These are phyloP conservation scores for Aspergillus haitiensis DNA, from an alignment of 495 filamentous ascomycete species.

Conservation along the genomic window DNA sequence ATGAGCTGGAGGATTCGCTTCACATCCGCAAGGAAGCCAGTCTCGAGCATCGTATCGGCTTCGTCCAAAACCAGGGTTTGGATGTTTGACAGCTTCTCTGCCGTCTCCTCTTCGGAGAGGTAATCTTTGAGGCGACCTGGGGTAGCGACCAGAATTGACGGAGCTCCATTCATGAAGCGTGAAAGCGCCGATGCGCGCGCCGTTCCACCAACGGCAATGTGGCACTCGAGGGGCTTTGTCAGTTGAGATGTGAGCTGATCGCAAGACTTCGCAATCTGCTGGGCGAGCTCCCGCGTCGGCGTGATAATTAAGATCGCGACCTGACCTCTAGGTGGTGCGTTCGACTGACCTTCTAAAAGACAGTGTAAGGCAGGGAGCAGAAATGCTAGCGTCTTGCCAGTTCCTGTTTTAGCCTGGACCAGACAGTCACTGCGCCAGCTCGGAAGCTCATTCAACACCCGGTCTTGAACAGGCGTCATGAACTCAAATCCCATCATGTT, in stretches of 20 bases:
- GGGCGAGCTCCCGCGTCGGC: constrained; percentile 64
- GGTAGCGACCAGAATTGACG: constrained; percentile 60
- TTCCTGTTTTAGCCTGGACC: constrained; percentile 84
- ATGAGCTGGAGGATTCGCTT: constrained; percentile 58
- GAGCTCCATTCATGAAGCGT: constrained; percentile 50
- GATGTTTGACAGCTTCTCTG: constrained; percentile 47
- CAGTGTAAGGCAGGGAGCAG: constrained; percentile 72
- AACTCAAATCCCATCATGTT: constrained; percentile 44
- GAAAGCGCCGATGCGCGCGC: constrained; percentile 44
- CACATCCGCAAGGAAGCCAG: constrained; percentile 58
- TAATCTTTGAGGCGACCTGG: constrained; percentile 66
- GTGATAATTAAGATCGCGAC: constrained; percentile 64
- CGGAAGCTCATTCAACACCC: constrained; percentile 53
- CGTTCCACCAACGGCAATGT: constrained; percentile 56
- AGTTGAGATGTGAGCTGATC: constrained; percentile 50
- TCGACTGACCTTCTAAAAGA: constrained; percentile 43
- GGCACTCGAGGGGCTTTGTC: constrained; percentile 42
- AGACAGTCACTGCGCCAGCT: constrained; percentile 52
- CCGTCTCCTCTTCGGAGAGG: constrained; percentile 47
- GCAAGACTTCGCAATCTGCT: constrained; percentile 65
- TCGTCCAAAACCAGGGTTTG: constrained; percentile 66
- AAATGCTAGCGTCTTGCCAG: constrained; percentile 81
- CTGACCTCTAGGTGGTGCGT: constrained; percentile 38
- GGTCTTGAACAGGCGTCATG: constrained; percentile 60
- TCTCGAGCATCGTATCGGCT: constrained; percentile 66